Evolutionary conservation across 2,329 filamentous ascomycete species (phyloP).

Genomic region (Falciphora oryzae): DNA sequence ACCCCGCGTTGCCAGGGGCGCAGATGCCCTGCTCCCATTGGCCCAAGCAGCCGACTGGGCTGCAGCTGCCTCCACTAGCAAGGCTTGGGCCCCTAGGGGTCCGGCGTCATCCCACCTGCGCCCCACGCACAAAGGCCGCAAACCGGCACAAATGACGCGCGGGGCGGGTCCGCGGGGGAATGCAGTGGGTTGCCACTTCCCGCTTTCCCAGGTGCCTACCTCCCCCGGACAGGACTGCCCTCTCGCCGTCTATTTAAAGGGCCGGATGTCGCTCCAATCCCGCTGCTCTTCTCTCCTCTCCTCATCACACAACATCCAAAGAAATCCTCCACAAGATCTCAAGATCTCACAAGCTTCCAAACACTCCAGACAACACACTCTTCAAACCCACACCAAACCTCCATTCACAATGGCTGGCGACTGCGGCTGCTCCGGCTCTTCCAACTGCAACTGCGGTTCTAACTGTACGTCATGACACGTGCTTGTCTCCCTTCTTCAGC

Average conservation of each 20-base stretch:
- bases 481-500: neutral
- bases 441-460: constrained; percentile 7
- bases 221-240: neutral
- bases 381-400: neutral
- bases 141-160: constrained; percentile 1
- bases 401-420: constrained; percentile 10
- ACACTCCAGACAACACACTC: neutral
- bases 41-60: neutral
- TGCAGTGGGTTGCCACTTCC: constrained; percentile 1
- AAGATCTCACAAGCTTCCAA: neutral
- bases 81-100: neutral
- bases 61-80: neutral
- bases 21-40: neutral
- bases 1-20: neutral
- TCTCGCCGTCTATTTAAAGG: constrained; percentile 4
- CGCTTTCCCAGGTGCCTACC: neutral
- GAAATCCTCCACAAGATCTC: neutral
- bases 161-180: too few relatives aligned
- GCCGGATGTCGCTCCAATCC: neutral
- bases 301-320: neutral
- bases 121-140: constrained; percentile 8
- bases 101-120: constrained; percentile 2
- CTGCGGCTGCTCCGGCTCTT: constrained; percentile 9
- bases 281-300: neutral
- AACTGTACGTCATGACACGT: constrained; percentile 4